Evolutionary conservation across 441 rosid species (phyloP).

Genomic region (Erysimum pusillum): DNA sequence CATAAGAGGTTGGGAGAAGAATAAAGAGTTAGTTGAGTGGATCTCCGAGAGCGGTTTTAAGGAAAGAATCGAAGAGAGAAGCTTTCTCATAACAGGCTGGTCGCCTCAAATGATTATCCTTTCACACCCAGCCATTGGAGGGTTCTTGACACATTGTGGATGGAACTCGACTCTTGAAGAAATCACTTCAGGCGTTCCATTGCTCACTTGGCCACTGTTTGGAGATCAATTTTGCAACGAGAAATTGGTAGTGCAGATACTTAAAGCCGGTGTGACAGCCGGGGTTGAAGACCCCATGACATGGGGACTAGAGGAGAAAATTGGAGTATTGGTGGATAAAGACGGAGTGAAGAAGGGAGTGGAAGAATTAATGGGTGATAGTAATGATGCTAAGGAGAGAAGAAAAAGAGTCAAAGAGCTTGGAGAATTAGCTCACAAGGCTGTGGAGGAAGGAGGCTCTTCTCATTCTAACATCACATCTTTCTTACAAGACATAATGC

Average conservation of each 20-base stretch:
- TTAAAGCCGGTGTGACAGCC: slow-evolving; percentile 49
- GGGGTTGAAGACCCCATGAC: too few relatives aligned
- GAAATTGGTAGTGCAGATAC: slow-evolving; percentile 52
- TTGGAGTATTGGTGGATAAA: too few relatives aligned
- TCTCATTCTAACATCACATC: too few relatives aligned
- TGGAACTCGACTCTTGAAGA: slow-evolving; percentile 66
- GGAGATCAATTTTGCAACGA: slow-evolving; percentile 59
- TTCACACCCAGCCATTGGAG: slow-evolving; percentile 58
- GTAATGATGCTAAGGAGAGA: too few relatives aligned
- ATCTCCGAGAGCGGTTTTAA: slow-evolving; percentile 43
- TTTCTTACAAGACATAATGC: too few relatives aligned
- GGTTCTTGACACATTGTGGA: slow-evolving; percentile 67
- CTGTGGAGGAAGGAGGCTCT: too few relatives aligned
- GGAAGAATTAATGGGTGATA: too few relatives aligned
- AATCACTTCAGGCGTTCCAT: slow-evolving; percentile 47
- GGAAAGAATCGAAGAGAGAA: slow-evolving; percentile 52
- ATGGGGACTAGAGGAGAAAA: too few relatives aligned
- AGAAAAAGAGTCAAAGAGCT: too few relatives aligned
- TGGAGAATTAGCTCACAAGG: too few relatives aligned
- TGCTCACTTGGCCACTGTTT: slow-evolving; percentile 58
- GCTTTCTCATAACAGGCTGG: slow-evolving; percentile 60
- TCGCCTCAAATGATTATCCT: slow-evolving; percentile 61
- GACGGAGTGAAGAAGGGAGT: too few relatives aligned
- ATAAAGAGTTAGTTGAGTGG: slow-evolving; percentile 51
- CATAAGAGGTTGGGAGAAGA: slow-evolving; percentile 45